phyloP scores from a whole-genome alignment of 179 eudicot species.

The Monotropa hypopitys region DNA sequence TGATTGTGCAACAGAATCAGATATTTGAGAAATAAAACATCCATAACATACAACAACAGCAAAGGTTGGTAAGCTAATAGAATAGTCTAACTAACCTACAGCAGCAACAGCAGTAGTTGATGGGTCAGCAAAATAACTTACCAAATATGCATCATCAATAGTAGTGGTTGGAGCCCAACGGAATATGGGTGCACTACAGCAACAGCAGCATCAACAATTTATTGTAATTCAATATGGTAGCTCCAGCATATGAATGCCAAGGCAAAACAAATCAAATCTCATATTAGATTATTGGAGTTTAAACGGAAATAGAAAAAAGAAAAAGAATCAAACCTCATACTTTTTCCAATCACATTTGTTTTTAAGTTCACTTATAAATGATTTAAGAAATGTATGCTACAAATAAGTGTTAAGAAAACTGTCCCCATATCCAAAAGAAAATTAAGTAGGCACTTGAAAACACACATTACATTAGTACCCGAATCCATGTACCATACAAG shows the following conservation, averaged over 20 bases:
- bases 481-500: not conserved
- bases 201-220: constrained; percentile 40
- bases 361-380: no score
- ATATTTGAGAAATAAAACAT: constrained; percentile 53
- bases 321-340: no score
- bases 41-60: constrained; percentile 62
- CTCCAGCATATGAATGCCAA: no score
- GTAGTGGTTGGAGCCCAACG: constrained; percentile 51
- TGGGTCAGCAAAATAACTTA: constrained; percentile 50
- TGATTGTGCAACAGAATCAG: constrained; percentile 55
- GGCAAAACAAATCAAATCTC: no score
- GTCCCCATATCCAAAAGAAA: not conserved
- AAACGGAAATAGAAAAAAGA: no score
- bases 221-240: constrained; percentile 57
- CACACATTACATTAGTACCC: not conserved
- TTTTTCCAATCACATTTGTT: no score
- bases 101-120: constrained; percentile 60
- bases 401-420: no score
- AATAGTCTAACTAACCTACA: constrained; percentile 46
- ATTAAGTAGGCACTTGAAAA: not conserved
- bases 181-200: constrained; percentile 32
- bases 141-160: constrained; percentile 49
- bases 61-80: constrained; percentile 57
- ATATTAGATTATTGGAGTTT: no score
- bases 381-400: no score